Base-by-base conservation (phyloP, 441 rosid genomes). In the Gossypium aridum region DNA sequence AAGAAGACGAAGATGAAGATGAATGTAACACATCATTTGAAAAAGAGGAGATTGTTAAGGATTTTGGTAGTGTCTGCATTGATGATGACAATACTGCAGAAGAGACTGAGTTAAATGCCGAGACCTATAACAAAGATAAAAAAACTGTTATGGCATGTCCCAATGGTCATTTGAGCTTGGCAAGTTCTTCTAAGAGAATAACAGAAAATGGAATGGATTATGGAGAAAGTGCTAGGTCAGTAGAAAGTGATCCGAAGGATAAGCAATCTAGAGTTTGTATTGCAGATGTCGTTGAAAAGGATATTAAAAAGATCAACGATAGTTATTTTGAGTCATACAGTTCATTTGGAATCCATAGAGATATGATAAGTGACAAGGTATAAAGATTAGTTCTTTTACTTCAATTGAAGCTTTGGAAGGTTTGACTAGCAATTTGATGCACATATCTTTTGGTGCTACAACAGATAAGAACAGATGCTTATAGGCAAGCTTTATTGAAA, bases 301-400 rank as follows among this genome's bases (percentile, higher is more conserved):
- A 86, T 78, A 76, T 87, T 59, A 87, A 85, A 82, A 89, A 83
- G 79, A 90, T 87, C 63, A 86, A 91, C 71, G 93, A 91, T 61
- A 85, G 76, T 80, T 95, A 95, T 85, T 95, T 95, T 88, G 90
- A 91, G 19, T 83, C 99, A 51, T 95, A 95, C 75, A 91, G 98
- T 78, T 90, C 98, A 3, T 95, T 87, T 43, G 92, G 93, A 60
- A 92, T 95, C 79, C 99, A 92, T 76, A 85, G 86, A 81, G 99
- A 94, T 83, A 94, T 94, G 99, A 81, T 92, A 71, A 85, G 93
- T 71, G 98, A 95, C 79, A 89, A 92, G 97, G 98, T 91, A 84
- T 14, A 61, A 45, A 45, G 37, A 73, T 56, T 65, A 8, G 6
- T 70, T 60, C 4, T 49, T 56, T 19, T 28, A 23, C 61, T 77